Evolutionary conservation across 768 basidiomycete genomes (phyloP).

Genomic region (Trametes maxima): DNA sequence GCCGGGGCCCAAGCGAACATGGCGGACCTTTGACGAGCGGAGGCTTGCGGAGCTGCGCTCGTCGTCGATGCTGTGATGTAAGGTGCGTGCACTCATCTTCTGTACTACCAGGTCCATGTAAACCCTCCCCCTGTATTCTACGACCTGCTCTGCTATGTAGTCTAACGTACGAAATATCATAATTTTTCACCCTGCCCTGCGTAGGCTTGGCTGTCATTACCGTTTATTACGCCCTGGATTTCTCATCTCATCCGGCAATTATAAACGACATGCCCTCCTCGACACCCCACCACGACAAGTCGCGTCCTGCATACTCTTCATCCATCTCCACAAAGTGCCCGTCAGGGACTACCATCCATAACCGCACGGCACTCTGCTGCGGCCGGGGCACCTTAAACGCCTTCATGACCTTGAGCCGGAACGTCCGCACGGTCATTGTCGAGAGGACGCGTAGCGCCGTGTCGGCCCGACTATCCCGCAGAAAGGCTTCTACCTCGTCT

Average conservation of each 20-base stretch:
- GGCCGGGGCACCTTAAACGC: constrained; percentile 36
- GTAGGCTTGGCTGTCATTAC: background rate
- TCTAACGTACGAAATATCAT: background rate
- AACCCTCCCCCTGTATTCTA: background rate
- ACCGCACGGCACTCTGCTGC: constrained; percentile 37
- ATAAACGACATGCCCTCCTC: constrained; percentile 51
- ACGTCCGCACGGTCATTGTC: constrained; percentile 64
- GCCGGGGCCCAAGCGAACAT: background rate
- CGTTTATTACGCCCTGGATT: background rate
- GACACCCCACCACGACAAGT: constrained; percentile 73
- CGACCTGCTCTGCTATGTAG: background rate
- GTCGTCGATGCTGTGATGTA: background rate
- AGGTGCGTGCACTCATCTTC: background rate
- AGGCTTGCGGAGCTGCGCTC: too few species aligned
- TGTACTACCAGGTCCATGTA: background rate
- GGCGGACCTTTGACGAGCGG: background rate
- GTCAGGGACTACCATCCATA: constrained; percentile 63
- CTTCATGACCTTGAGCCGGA: constrained; percentile 68
- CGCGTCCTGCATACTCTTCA: constrained; percentile 48
- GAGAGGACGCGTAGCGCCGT: constrained; percentile 58
- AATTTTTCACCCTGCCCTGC: background rate
- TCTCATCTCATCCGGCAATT: constrained; percentile 10
- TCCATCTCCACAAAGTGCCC: constrained; percentile 49
- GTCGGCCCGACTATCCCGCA: constrained; percentile 5
- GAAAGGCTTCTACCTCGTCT: background rate